Conservation (phyloP, 176 grass and related monocot species). For the Eragrostis nindensis region DNA sequence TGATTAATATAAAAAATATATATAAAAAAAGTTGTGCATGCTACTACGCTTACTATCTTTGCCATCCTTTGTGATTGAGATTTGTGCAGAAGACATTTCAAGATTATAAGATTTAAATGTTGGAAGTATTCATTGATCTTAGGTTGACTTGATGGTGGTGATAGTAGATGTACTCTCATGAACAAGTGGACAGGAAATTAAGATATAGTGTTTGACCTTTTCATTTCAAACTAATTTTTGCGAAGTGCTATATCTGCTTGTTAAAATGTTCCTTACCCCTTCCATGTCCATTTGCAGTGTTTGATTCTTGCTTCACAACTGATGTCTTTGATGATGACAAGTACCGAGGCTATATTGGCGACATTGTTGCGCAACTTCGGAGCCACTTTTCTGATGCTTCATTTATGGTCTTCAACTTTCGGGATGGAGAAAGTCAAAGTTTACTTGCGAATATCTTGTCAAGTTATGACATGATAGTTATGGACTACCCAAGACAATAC, state of each 20-base stretch:
- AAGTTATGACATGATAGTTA: conserved; percentile 81
- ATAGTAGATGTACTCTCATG: too few species aligned
- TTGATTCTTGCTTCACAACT: conserved; percentile 97
- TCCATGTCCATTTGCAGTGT: conserved; percentile 57
- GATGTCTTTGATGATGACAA: conserved; percentile 76
- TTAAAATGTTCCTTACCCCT: conserved; percentile 17
- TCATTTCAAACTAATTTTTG: too few species aligned
- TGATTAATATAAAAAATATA: conserved; percentile 13
- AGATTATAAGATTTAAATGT: neutral
- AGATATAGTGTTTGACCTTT: conserved; percentile 6
- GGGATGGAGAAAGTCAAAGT: conserved; percentile 76
- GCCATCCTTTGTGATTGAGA: neutral
- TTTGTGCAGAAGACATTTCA: neutral
- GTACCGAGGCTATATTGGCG: conserved; percentile 77
- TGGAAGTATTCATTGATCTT: neutral
- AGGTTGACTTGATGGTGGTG: neutral
- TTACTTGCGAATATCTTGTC: conserved; percentile 67
- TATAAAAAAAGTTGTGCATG: neutral
- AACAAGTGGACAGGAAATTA: neutral
- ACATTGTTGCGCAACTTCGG: conserved; percentile 76
- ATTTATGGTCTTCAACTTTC: conserved; percentile 99
- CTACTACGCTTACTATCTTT: neutral
- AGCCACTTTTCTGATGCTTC: conserved; percentile 83
- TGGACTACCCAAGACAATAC: conserved; percentile 95
- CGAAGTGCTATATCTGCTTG: neutral